Evolutionary conservation across 2,329 filamentous ascomycete genomes (phyloP), one percentile per base, ranked within the genome.

Genomic region (Paraconiothyrium sp.): DNA sequence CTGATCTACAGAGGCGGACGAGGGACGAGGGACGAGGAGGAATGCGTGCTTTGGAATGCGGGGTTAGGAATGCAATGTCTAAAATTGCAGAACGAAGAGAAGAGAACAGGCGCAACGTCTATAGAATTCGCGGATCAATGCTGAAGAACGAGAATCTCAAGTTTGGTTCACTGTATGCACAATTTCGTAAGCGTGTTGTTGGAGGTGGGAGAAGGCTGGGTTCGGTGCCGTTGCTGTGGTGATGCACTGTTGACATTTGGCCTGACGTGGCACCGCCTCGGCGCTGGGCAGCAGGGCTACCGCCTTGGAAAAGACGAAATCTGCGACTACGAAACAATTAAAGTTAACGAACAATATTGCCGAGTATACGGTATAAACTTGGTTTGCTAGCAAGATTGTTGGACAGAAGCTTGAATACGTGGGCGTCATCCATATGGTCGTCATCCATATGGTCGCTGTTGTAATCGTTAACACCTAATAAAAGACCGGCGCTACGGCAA

Each of bases 191-290:
- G 59, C 60, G 60, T 52, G 60, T 64, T 58, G 46, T 50, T 43
- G 54, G 58, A 59, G 57, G 63, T 65, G 70, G 65, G 64, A 66
- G 67, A 58, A 58, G 58, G 49, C 51, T 59, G 55, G 51, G 62
- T 39, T 56, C 50, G 44, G 20, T 54, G 52, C 22, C 55, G 75
- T 77, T 76, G 74, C 74, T 70, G 63, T 63, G 71, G 73, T 48
- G 68, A 76, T 60, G 58, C 54, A 16, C 9, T 70, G 60, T 74
- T 72, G 66, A 67, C 54, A 52, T 58, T 51, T 64, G 68, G 62
- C 67, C 68, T 66, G 67, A 73, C 69, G 71, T 73, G 72, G 72
- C 68, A 59, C 63, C 27, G 27, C 27, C 27, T 30, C 27, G 27
- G 27, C 27, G 6, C 54, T 56, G 68, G 56, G 56, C 59, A 48